Percentiles rank a stretch among this genome's conserved stretches.
phyloP scores from a whole-genome alignment of 2,329 filamentous ascomycete species.

The Dryadomyces quercivorus region DNA sequence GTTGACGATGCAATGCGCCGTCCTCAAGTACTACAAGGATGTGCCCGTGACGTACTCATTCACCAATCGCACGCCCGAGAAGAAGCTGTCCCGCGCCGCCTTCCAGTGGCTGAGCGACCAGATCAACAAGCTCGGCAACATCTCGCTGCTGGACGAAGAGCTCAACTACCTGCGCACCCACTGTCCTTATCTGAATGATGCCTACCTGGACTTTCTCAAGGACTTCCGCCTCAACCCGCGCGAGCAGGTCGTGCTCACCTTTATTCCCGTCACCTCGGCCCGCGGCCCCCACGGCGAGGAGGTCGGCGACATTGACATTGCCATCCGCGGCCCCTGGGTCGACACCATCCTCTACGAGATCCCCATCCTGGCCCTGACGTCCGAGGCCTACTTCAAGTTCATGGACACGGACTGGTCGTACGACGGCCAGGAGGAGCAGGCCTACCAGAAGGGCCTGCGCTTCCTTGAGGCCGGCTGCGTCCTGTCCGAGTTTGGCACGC shows the following conservation, averaged over 20 bases:
- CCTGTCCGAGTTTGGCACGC: constrained; percentile 88
- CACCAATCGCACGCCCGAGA: constrained; percentile 89
- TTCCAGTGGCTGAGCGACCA: constrained; percentile 79
- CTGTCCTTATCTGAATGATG: constrained; percentile 66
- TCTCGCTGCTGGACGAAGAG: constrained; percentile 69
- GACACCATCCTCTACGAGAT: constrained; percentile 98
- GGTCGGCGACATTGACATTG: constrained; percentile 65
- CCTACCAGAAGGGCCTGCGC: constrained; percentile 65
- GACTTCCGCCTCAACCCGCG: constrained; percentile 71
- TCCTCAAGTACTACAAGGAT: constrained; percentile 82
- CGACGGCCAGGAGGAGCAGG: constrained; percentile 72
- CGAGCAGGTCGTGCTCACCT: constrained; percentile 65
- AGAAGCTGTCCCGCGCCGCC: constrained; percentile 74
- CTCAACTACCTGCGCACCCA: constrained; percentile 63
- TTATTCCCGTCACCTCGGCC: constrained; percentile 40
- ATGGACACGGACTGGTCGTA: constrained; percentile 90
- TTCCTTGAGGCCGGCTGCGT: constrained; percentile 74
- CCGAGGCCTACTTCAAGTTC: constrained; percentile 95
- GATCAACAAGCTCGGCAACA: constrained; percentile 71
- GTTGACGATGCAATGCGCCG: constrained; percentile 95
- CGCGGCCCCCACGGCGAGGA: constrained; percentile 48
- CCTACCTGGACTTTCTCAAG: constrained; percentile 72
- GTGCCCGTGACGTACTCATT: constrained; percentile 80
- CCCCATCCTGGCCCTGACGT: constrained; percentile 79
- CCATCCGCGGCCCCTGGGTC: constrained; percentile 73